Base-by-base conservation (phyloP, 2,329 filamentous ascomycete genomes). In the Aspergillus sp. region DNA sequence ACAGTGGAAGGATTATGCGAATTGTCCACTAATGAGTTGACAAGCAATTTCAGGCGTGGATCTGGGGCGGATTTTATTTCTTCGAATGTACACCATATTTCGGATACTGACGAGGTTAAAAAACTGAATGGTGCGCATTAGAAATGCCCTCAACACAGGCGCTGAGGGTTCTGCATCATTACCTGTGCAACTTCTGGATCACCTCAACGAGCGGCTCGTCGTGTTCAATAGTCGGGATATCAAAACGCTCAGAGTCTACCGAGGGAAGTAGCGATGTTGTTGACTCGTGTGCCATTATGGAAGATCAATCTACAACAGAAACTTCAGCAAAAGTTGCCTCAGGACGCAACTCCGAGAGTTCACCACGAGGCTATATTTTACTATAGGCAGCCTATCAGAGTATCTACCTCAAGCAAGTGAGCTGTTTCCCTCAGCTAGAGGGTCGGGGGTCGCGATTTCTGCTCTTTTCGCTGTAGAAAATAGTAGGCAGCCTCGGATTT, bases 1-100 rank as follows among this genome's bases (percentile, higher is more conserved):
- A 80, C 71, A 48, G 79, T 73, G 22, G 69, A 71, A 12, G 74
- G 74, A 59, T 80, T 77, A 50, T 78, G 76, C 11, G 74, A 77
- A 43, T 74, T 71, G 22, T 76, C 73, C 4, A 70, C 73, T 20
- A 80, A 62, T 17, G 67, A 71, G 42, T 69, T 66, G 12, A 78
- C 71, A 20, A 80, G 63, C 20, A 73, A 68, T 55, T 71, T 69
- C 20, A 79, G 64, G 50, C 64, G 69, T 18, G 76, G 73, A 4
- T 76, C 73, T 22, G 70, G 61, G 5, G 71, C 70, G 43, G 73
- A 74, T 57, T 74, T 69, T 61, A 80, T 72, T 54, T 79, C 73
- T 48, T 80, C 77, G 54, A 79, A 79, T 17, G 72, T 77, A 62
- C 74, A 75, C 5, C 75, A 71, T 22, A 74, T 69, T 44, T 78